Conservation (phyloP, 179 eudicot genomes). For the Beta lomatogona region DNA sequence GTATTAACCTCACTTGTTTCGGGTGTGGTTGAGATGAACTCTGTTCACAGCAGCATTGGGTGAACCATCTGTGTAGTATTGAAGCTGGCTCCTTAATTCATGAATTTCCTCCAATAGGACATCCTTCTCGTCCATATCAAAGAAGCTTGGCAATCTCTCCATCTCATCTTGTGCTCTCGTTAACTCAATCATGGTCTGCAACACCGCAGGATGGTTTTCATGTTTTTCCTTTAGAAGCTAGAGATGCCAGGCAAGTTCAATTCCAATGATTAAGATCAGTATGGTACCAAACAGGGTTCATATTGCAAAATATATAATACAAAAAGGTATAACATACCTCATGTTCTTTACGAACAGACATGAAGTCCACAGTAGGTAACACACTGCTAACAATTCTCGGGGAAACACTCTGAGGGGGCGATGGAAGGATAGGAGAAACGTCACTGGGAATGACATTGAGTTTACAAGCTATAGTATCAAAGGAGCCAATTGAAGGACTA, state of each 20-base stretch:
- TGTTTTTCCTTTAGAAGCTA: conserved; percentile 83
- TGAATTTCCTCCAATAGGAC: conserved; percentile 89
- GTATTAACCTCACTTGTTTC: conserved; percentile 54
- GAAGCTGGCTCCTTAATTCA: conserved; percentile 82
- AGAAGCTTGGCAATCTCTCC: conserved; percentile 72
- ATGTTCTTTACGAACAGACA: conserved; percentile 70
- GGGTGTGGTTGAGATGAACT: conserved; percentile 38
- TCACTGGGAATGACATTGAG: conserved; percentile 44
- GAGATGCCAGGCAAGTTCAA: conserved; percentile 9
- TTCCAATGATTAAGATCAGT: conserved; percentile 11
- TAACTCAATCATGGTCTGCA: conserved; percentile 71
- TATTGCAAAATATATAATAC: neutral
- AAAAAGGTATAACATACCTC: conserved; percentile 47
- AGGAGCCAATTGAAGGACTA: conserved; percentile 41
- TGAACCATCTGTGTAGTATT: conserved; percentile 65
- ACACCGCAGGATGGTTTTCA: conserved; percentile 87
- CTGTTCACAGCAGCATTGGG: conserved; percentile 48
- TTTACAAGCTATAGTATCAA: conserved; percentile 35
- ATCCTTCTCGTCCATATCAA: conserved; percentile 94
- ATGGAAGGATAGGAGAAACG: conserved; percentile 57
- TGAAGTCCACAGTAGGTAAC: conserved; percentile 76
- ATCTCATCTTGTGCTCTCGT: conserved; percentile 74
- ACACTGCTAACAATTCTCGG: conserved; percentile 64
- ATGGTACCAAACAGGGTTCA: neutral
- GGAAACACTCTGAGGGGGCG: conserved; percentile 81